Conservation (phyloP, 345 rosid genomes). For the Syzygium aromaticum region DNA sequence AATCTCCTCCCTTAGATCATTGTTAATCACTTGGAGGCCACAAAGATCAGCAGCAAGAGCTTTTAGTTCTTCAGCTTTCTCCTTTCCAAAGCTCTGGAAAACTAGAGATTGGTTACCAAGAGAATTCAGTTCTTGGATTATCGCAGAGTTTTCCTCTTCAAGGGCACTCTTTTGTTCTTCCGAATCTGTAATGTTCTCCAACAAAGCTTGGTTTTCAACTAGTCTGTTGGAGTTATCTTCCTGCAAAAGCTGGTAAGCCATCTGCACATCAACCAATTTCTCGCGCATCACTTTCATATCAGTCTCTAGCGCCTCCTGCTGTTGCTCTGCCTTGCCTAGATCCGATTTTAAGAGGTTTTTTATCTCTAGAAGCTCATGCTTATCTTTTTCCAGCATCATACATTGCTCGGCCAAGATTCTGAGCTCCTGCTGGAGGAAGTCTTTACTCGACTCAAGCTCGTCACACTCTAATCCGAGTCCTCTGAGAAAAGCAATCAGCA, state of each 20-base stretch:
- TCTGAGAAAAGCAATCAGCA: constrained; percentile 49
- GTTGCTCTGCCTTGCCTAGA: constrained; percentile 28
- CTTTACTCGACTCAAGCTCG: constrained; percentile 41
- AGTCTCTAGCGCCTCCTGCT: constrained; percentile 26
- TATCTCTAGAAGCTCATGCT: constrained; percentile 46
- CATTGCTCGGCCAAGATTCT: constrained; percentile 16
- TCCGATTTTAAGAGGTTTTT: constrained; percentile 49
- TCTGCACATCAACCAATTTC: constrained; percentile 39
- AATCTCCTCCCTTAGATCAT: constrained; percentile 38
- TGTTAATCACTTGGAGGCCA: constrained; percentile 22
- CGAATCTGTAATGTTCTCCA: constrained; percentile 30
- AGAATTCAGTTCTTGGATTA: constrained; percentile 44
- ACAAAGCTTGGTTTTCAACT: constrained; percentile 35
- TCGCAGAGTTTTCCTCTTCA: constrained; percentile 45
- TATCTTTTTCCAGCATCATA: constrained; percentile 35
- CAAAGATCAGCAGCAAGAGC: constrained; percentile 33
- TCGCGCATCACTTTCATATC: constrained; percentile 27
- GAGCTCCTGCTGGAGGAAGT: constrained; percentile 29
- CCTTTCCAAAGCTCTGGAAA: constrained; percentile 38
- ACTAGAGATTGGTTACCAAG: constrained; percentile 38
- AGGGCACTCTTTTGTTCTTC: constrained; percentile 35
- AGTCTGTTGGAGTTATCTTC: constrained; percentile 40
- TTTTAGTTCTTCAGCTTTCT: constrained; percentile 46
- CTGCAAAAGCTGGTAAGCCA: constrained; percentile 34
- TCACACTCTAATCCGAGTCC: constrained; percentile 42